Conservation (phyloP, 2,329 filamentous ascomycete species). For the Aciculosporium take region DNA sequence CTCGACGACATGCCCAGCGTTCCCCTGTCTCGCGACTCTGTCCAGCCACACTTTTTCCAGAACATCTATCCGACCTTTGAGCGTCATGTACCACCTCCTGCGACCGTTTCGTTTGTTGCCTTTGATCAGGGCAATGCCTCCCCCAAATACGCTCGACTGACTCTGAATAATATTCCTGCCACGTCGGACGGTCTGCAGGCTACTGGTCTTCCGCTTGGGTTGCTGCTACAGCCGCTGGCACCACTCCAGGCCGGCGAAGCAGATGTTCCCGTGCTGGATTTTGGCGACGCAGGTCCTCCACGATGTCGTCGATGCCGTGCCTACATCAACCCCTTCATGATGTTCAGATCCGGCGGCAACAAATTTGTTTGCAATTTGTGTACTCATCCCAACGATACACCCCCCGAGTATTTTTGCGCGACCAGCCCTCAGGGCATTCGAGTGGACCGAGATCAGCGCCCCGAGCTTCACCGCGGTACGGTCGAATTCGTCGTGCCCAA, state of each 20-base stretch:
- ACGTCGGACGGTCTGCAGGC: constrained; percentile 64
- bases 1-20: constrained; percentile 89
- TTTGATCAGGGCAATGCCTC: constrained; percentile 94
- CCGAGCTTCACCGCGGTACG: constrained; percentile 79
- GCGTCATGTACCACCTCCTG: constrained; percentile 78
- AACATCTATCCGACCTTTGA: constrained; percentile 94
- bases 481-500: constrained; percentile 96
- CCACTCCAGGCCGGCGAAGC: constrained; percentile 70
- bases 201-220: constrained; percentile 73
- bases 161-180: constrained; percentile 83
- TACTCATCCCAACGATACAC: constrained; percentile 89
- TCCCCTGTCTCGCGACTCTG: constrained; percentile 66
- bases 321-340: constrained; percentile 99
- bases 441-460: constrained; percentile 75
- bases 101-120: constrained; percentile 79
- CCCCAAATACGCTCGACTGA: constrained; percentile 82
- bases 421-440: constrained; percentile 76
- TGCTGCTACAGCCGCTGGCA: constrained; percentile 80
- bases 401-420: constrained; percentile 83
- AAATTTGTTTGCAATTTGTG: constrained; percentile 98
- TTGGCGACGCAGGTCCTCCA: constrained; percentile 80
- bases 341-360: constrained; percentile 84
- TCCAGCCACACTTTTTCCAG: constrained; percentile 70
- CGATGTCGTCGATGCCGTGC: constrained; percentile 84
- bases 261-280: constrained; percentile 83